A percentile compares a stretch with the other conserved stretches of the same genome.
phyloP scores from a whole-genome alignment of 1,284 basidiomycete genomes.

The Chiua sp. region DNA sequence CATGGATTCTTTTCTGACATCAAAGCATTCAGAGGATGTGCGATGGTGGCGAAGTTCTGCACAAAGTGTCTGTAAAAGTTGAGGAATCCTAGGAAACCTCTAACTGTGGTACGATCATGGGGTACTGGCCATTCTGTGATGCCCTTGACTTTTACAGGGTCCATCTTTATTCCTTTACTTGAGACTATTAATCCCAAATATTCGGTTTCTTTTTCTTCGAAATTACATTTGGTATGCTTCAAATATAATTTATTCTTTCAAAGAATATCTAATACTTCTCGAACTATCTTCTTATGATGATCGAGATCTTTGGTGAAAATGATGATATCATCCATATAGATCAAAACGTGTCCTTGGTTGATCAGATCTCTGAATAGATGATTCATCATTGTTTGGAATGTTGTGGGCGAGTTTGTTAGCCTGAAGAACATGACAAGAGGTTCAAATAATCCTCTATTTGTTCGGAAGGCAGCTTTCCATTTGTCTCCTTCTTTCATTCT shows the following conservation, averaged over 20 bases:
- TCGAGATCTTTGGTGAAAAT: too few species aligned
- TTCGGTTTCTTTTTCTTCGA: slow-evolving; percentile 17
- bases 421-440: slow-evolving; percentile 3
- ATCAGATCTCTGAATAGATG: background rate
- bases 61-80: too few species aligned
- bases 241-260: background rate
- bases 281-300: too few species aligned
- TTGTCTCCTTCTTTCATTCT: background rate
- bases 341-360: background rate
- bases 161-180: background rate
- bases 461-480: slow-evolving; percentile 2
- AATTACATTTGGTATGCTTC: background rate
- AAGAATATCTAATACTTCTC: background rate
- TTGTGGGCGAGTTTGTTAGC: rapidly evolving
- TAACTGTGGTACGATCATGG: too few species aligned
- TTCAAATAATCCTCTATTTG: background rate
- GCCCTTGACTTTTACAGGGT: background rate
- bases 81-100: too few species aligned
- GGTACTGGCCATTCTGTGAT: too few species aligned
- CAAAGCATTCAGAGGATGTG: too few species aligned
- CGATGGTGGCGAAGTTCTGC: too few species aligned
- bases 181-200: too few species aligned
- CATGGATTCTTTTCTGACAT: too few species aligned
- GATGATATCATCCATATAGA: too few species aligned
- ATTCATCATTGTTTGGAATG: slow-evolving; percentile 7